phyloP scores from a whole-genome alignment of 805 yeast species.

The Nakazawaea holstii region DNA sequence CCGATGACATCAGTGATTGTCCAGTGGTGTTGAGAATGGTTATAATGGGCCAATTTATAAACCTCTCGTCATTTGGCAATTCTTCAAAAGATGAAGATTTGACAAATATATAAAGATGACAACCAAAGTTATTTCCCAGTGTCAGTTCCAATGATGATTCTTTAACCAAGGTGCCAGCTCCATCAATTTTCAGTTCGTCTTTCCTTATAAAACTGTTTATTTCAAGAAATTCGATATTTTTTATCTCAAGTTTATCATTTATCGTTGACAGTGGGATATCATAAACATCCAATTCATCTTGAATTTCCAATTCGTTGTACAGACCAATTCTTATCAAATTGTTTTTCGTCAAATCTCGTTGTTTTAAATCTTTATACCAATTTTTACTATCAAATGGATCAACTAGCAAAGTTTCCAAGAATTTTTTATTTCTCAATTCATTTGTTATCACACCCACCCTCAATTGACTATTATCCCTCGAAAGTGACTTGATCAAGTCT shows the following conservation, averaged over 20 bases:
- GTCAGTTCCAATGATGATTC: neutral
- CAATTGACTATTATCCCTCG: neutral
- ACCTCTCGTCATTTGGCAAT: conserved; percentile 11
- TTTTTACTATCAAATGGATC: conserved; percentile 11
- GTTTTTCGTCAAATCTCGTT: conserved; percentile 7
- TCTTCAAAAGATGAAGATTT: conserved; percentile 17
- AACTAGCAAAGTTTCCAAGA: conserved; percentile 6
- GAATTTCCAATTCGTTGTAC: neutral
- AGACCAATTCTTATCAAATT: conserved; percentile 9
- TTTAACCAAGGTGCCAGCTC: conserved; percentile 13
- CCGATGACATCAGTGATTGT: neutral
- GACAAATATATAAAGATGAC: conserved; percentile 26
- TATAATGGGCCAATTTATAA: conserved; percentile 22
- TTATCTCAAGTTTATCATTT: conserved; percentile 15
- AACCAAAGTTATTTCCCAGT: conserved; percentile 4
- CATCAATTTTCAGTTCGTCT: conserved; percentile 12
- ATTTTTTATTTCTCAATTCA: neutral
- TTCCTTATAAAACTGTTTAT: conserved; percentile 12
- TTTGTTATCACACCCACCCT: conserved; percentile 10
- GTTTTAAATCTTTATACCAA: conserved; percentile 9
- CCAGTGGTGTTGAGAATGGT: conserved; percentile 16
- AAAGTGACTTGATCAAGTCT: conserved; percentile 1
- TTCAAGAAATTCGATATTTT: conserved; percentile 24
- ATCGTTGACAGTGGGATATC: neutral
- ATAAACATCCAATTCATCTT: conserved; percentile 5